Evolutionary conservation across 2,329 filamentous ascomycete genomes (phyloP), one percentile per base, ranked within the genome.

Genomic region (Trichoderma guizhouense): DNA sequence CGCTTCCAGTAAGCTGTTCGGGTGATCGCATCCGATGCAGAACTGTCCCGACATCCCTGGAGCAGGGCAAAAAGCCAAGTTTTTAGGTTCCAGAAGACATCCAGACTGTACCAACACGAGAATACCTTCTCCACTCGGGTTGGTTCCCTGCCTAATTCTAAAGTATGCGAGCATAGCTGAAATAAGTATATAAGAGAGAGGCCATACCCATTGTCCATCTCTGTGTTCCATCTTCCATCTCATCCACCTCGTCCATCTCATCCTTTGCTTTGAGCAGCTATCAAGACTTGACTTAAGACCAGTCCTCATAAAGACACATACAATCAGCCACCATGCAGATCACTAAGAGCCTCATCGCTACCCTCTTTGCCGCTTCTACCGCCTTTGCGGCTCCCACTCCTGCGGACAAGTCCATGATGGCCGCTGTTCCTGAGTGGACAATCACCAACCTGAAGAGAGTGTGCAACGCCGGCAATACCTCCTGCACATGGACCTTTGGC

Each of bases 401-500:
- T 58, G 71, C 74, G 28, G 75, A 74, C 36, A 75, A 76, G 72
- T 82, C 79, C 76, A 84, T 85, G 80, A 84, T 83, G 82, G 80
- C 81, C 66, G 61, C 78, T 26, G 60, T 74, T 34, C 77, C 82
- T 11, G 74, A 84, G 72, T 86, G 83, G 84, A 84, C 81, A 73
- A 82, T 86, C 74, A 76, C 81, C 74, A 69, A 76, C 75, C 74
- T 84, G 70, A 78, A 78, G 73, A 84, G 84, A 74, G 74, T 76
- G 73, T 86, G 84, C 81, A 79, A 81, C 75, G 11, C 71, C 7
- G 74, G 74, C 71, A 78, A 85, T 78, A 80, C 79, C 72, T 72
- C 76, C 28, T 86, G 84, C 81, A 80, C 78, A 76, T 85, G 83
- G 81, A 80, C 78, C 74, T 86, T 86, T 75, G 73, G 74, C 72